phyloP scores from a whole-genome alignment of 106 monocot genomes.

The Dendrobium chrysotoxum region DNA sequence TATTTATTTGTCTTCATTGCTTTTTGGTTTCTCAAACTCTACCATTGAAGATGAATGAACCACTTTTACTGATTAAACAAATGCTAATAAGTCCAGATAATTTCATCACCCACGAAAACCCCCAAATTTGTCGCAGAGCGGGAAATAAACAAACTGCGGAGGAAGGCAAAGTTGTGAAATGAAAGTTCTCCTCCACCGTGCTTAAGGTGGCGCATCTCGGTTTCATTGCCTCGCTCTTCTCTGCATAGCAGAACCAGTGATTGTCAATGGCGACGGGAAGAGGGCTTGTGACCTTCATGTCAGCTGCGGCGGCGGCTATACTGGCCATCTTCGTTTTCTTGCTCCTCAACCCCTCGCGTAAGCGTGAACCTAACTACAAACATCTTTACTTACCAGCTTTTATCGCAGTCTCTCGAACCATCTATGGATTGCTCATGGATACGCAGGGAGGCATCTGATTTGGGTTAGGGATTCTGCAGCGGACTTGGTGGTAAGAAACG shows the following conservation, averaged over 20 bases:
- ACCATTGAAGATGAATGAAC: too few relatives aligned
- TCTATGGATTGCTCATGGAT: neutral
- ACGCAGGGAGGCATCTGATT: conserved; percentile 13
- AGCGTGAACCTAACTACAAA: neutral
- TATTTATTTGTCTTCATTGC: too few relatives aligned
- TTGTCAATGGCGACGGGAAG: neutral
- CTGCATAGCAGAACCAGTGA: neutral
- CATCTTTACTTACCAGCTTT: neutral
- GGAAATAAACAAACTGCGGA: neutral
- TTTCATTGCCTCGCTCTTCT: neutral
- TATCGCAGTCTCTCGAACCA: neutral
- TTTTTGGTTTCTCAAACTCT: too few relatives aligned
- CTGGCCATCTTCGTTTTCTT: conserved; percentile 1
- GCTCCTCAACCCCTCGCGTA: conserved; percentile 5
- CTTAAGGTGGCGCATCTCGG: neutral
- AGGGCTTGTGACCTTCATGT: conserved; percentile 2
- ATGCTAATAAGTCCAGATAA: too few relatives aligned
- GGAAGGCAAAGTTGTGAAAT: neutral
- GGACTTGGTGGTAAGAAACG: conserved; percentile 54
- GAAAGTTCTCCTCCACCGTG: neutral
- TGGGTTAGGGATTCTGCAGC: conserved; percentile 23
- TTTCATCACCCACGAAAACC: too few relatives aligned
- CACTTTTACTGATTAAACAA: too few relatives aligned
- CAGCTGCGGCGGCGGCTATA: conserved; percentile 18
- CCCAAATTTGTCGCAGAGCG: neutral